Conservation (phyloP, 139 green algal genomes). For the Tetratostichococcus sp. region DNA sequence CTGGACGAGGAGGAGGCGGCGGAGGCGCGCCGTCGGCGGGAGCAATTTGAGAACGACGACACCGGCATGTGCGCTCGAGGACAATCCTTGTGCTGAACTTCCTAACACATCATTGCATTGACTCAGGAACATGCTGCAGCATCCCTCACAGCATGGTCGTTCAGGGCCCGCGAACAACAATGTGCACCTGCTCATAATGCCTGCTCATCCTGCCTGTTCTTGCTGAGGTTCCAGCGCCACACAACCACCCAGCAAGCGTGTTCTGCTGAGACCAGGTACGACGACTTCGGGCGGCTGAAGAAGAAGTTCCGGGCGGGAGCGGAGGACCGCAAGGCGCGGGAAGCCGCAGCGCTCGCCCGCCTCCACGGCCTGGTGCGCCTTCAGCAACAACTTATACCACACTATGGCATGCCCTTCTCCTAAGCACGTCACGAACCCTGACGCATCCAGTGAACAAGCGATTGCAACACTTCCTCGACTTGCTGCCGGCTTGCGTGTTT, state of each 20-base stretch:
- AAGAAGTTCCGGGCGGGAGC: constrained; percentile 37
- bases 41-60: constrained; percentile 47
- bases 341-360: constrained; percentile 65
- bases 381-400: not conserved
- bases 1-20: constrained; percentile 67
- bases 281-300: constrained; percentile 78
- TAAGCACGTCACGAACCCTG: not conserved
- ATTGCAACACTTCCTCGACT: no score
- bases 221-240: no score
- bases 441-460: no score
- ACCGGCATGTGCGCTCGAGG: constrained; percentile 26
- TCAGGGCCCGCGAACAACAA: no score
- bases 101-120: no score
- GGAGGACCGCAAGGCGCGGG: constrained; percentile 50
- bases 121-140: no score
- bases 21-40: constrained; percentile 50
- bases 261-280: constrained; percentile 46
- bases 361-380: constrained; percentile 31
- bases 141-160: no score
- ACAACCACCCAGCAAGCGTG: not conserved
- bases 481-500: no score
- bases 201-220: not conserved
- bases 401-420: no score
- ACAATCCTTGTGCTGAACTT: not conserved
- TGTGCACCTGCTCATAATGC: no score